Conservation (phyloP, 805 yeast species). For the Tetrapisispora fleetii region DNA sequence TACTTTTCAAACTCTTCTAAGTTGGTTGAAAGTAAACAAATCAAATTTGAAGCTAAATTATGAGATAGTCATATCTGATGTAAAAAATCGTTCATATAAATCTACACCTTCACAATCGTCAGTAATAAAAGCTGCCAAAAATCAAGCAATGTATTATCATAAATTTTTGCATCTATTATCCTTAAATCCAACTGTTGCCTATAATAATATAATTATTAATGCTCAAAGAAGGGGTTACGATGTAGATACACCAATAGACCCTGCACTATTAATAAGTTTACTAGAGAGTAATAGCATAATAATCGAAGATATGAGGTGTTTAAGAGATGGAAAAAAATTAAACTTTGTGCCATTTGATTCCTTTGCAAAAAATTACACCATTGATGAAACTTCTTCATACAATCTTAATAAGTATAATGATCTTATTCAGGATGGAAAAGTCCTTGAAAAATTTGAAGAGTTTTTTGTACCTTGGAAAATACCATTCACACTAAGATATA, state of each 20-base stretch:
- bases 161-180: slow-evolving; percentile 36
- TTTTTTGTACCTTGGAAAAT: slow-evolving; percentile 38
- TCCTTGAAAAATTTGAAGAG: slow-evolving; percentile 16
- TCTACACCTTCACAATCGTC: slow-evolving; percentile 40
- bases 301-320: slow-evolving; percentile 33
- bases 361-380: neutral
- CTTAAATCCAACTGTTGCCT: slow-evolving; percentile 25
- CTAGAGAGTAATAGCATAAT: slow-evolving; percentile 32
- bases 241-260: slow-evolving; percentile 39
- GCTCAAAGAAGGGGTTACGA: slow-evolving; percentile 39
- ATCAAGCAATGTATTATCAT: slow-evolving; percentile 56
- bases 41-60: slow-evolving; percentile 3
- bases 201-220: slow-evolving; percentile 37
- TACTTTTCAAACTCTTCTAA: neutral
- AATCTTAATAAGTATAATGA: slow-evolving; percentile 13
- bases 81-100: slow-evolving; percentile 46
- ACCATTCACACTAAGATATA: slow-evolving; percentile 47
- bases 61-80: slow-evolving; percentile 39
- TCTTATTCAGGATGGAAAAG: slow-evolving; percentile 6
- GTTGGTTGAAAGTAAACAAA: neutral
- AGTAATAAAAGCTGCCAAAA: slow-evolving; percentile 39
- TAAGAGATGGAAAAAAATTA: slow-evolving; percentile 38
- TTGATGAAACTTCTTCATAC: slow-evolving; percentile 2
- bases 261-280: slow-evolving; percentile 32
- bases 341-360: slow-evolving; percentile 36